Evolutionary conservation across 208 protist species (phyloP).

Genomic region (Leishmania lainsoni): DNA sequence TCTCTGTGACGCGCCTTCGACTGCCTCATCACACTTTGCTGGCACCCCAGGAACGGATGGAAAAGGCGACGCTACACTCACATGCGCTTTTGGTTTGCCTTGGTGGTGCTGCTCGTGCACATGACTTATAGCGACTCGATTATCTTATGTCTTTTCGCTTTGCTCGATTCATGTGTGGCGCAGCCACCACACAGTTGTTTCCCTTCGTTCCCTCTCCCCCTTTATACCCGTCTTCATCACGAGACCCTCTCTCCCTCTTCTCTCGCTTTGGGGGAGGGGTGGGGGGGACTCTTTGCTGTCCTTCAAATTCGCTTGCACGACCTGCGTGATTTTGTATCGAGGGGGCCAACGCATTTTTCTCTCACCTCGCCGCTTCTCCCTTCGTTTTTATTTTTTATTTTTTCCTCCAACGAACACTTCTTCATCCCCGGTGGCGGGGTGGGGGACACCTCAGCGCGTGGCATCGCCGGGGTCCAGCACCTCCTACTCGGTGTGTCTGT

Average conservation of each 20-base stretch:
- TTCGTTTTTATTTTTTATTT: too few species aligned
- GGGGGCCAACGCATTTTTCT: not conserved
- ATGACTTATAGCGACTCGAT: not conserved
- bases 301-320: not conserved
- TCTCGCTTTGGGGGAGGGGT: not conserved
- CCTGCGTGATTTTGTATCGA: not conserved
- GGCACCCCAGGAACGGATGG: not conserved
- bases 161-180: not conserved
- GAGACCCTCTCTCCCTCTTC: not conserved
- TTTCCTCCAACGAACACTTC: not conserved
- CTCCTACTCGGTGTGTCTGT: not conserved
- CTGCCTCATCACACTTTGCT: not conserved
- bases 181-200: not conserved
- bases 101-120: not conserved
- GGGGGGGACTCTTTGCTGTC: not conserved
- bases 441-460: not conserved
- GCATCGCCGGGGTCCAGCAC: not conserved
- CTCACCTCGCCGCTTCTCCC: not conserved
- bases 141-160: not conserved
- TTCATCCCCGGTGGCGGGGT: not conserved
- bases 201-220: not conserved
- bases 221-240: not conserved
- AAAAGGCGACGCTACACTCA: not conserved
- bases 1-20: not conserved
- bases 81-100: not conserved